Evolutionary conservation across 257 asterid genomes (phyloP).

Genomic region (Prunella vulgaris): DNA sequence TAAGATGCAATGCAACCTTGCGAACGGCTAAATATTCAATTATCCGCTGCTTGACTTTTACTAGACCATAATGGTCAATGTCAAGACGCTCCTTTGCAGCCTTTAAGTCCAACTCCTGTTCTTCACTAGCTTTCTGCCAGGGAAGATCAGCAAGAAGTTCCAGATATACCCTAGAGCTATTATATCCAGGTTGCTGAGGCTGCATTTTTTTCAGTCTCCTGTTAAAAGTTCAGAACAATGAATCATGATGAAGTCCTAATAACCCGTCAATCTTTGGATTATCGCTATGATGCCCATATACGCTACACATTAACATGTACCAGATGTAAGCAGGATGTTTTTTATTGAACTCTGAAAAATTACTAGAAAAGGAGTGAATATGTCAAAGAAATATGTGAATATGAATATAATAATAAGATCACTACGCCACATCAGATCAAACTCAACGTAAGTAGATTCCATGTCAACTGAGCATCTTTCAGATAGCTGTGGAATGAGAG

Average conservation of each 20-base stretch:
- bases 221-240: slow-evolving; percentile 23
- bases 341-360: neutral
- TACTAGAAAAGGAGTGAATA: slow-evolving; percentile 2
- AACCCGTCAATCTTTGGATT: neutral
- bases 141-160: slow-evolving; percentile 98
- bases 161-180: slow-evolving; percentile 87
- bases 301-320: neutral
- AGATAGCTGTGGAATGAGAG: slow-evolving; percentile 9
- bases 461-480: slow-evolving; percentile 3
- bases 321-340: slow-evolving; percentile 1
- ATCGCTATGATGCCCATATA: neutral
- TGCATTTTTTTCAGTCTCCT: slow-evolving; percentile 99
- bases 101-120: slow-evolving; percentile 68
- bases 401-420: slow-evolving; percentile 3
- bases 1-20: slow-evolving; percentile 50
- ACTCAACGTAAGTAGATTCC: neutral
- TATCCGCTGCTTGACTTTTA: slow-evolving; percentile 92
- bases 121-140: slow-evolving; percentile 92
- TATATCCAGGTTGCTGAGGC: slow-evolving; percentile 99
- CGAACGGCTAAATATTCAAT: slow-evolving; percentile 98
- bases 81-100: slow-evolving; percentile 92
- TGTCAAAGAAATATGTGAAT: neutral
- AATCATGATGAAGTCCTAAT: slow-evolving; percentile 7
- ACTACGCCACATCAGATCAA: slow-evolving; percentile 16
- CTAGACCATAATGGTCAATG: slow-evolving; percentile 87